Evolutionary conservation across 1,139 yeast species (phyloP).

Genomic region (Sugiyamaella paludigena): DNA sequence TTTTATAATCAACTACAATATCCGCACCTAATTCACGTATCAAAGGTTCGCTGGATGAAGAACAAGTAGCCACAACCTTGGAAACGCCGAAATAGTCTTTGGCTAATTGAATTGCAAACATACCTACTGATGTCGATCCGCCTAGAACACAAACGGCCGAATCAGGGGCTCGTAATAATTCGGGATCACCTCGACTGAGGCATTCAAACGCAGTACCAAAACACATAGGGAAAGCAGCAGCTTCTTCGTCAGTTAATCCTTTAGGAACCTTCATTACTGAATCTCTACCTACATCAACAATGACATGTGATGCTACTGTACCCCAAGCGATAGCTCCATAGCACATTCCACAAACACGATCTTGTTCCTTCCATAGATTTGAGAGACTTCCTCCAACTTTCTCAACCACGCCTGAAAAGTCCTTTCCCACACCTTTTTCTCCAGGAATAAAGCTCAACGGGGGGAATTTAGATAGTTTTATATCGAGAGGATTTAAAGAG

Average conservation of each 20-base stretch:
- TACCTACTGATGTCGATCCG: slow-evolving; percentile 72
- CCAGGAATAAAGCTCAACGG: slow-evolving; percentile 39
- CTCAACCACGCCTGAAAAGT: slow-evolving; percentile 62
- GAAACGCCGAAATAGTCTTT: slow-evolving; percentile 45
- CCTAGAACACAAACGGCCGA: slow-evolving; percentile 60
- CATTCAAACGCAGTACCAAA: slow-evolving; percentile 57
- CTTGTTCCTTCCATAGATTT: slow-evolving; percentile 50
- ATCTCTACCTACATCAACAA: slow-evolving; percentile 44
- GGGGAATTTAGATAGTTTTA: slow-evolving; percentile 46
- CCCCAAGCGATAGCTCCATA: slow-evolving; percentile 49
- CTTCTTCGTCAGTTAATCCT: slow-evolving; percentile 49
- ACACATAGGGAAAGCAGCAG: slow-evolving; percentile 58
- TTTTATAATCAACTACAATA: slow-evolving; percentile 50
- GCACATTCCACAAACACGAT: slow-evolving; percentile 58
- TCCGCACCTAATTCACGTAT: slow-evolving; percentile 54
- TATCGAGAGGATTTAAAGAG: slow-evolving; percentile 68
- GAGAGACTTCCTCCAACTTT: slow-evolving; percentile 50
- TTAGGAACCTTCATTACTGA: slow-evolving; percentile 49
- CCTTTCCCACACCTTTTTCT: slow-evolving; percentile 63
- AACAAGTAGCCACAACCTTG: slow-evolving; percentile 49
- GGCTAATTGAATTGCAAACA: slow-evolving; percentile 56
- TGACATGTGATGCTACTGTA: slow-evolving; percentile 50
- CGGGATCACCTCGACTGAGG: slow-evolving; percentile 25
- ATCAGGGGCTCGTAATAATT: slow-evolving; percentile 22
- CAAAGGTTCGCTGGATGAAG: slow-evolving; percentile 42